These are phyloP conservation scores for Aureobasidium sp. DNA, from an alignment of 2,329 filamentous ascomycete species.

Conservation along the genomic window DNA sequence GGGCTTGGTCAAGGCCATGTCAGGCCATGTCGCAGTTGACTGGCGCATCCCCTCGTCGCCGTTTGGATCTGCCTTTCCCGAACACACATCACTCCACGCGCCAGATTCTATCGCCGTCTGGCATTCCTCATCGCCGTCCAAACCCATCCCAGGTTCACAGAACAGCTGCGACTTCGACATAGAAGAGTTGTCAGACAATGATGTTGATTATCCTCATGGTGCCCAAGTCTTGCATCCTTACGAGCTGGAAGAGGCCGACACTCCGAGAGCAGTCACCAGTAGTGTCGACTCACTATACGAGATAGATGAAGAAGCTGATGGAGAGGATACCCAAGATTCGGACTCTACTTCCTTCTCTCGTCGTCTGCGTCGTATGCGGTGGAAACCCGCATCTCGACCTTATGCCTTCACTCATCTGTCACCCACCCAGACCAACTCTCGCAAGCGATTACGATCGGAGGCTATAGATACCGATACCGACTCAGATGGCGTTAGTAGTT, in stretches of 20 bases:
- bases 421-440: background rate
- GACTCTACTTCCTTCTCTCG: background rate
- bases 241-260: conserved; percentile 35
- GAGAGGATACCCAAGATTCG: background rate
- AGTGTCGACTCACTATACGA: background rate
- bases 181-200: conserved; percentile 35
- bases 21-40: background rate
- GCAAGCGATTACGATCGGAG: conserved; percentile 6
- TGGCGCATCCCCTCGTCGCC: background rate
- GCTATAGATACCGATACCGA: conserved; percentile 1
- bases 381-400: conserved; percentile 2
- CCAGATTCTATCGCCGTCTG: background rate
- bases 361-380: background rate
- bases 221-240: conserved; percentile 39
- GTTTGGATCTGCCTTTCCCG: background rate
- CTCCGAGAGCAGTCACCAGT: conserved; percentile 12
- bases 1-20: background rate
- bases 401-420: background rate
- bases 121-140: conserved; percentile 1
- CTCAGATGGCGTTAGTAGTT: background rate
- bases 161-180: conserved; percentile 31
- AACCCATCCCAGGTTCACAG: background rate
- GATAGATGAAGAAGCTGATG: background rate
- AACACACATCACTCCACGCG: background rate
- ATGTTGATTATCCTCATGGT: conserved; percentile 34